phyloP scores from a whole-genome alignment of 768 basidiomycete species.

The Boletus reticuloceps region DNA sequence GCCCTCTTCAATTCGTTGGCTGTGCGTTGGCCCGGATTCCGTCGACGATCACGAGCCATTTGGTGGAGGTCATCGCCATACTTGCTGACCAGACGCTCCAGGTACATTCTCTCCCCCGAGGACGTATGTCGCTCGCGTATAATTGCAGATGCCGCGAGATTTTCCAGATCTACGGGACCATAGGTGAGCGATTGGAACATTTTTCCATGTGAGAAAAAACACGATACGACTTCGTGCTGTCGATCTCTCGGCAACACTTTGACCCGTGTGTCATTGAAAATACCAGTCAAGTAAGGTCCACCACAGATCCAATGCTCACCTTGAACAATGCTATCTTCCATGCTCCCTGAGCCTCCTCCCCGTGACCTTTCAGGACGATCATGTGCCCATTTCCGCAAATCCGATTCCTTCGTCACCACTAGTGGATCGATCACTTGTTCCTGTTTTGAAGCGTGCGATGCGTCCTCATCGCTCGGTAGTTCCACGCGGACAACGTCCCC shows the following conservation, averaged over 20 bases:
- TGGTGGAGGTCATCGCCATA: slow-evolving; percentile 68
- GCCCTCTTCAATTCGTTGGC: slow-evolving; percentile 71
- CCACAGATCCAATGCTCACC: slow-evolving; percentile 32
- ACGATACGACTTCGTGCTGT: background rate
- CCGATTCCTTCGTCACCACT: slow-evolving; percentile 8
- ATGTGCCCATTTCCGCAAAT: slow-evolving; percentile 18
- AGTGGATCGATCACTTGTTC: slow-evolving; percentile 43
- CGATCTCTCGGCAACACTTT: background rate
- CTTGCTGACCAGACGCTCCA: slow-evolving; percentile 62
- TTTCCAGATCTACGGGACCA: slow-evolving; percentile 57
- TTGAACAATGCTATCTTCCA: slow-evolving; percentile 14
- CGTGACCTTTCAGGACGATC: background rate
- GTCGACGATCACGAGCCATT: slow-evolving; percentile 78
- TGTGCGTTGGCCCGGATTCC: slow-evolving; percentile 85
- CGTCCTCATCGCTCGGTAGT: slow-evolving; percentile 51
- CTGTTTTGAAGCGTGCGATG: slow-evolving; percentile 14
- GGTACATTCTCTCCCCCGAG: slow-evolving; percentile 62
- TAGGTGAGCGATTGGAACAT: slow-evolving; percentile 8
- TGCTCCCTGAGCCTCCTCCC: background rate
- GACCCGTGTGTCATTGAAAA: background rate
- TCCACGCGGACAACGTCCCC: slow-evolving; percentile 76
- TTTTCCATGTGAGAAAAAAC: background rate
- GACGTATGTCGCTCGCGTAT: slow-evolving; percentile 63
- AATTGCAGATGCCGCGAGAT: slow-evolving; percentile 47
- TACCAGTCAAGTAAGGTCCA: background rate